Evolutionary conservation across 768 basidiomycete genomes (phyloP).

Genomic region (Phanerochaete carnosa): DNA sequence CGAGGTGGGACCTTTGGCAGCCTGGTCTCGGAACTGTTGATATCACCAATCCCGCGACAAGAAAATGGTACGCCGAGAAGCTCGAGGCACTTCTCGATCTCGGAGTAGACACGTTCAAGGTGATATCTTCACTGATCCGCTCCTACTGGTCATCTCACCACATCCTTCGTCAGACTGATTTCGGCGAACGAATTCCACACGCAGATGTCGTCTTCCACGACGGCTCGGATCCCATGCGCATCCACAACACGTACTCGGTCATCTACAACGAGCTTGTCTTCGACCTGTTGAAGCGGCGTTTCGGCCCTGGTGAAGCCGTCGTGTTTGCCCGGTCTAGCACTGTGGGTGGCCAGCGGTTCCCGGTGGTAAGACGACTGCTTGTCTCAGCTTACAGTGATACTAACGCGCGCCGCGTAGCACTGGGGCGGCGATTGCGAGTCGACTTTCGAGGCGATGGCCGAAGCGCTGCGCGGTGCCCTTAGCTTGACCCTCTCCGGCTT

Average conservation of each 20-base stretch:
- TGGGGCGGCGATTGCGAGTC: slow-evolving; percentile 80
- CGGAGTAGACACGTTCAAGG: slow-evolving; percentile 53
- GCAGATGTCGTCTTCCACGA: slow-evolving; percentile 58
- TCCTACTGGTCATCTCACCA: background rate
- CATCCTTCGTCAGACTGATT: slow-evolving; percentile 52
- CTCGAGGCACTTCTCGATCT: slow-evolving; percentile 41
- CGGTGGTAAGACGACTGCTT: slow-evolving; percentile 24
- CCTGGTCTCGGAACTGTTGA: slow-evolving; percentile 63
- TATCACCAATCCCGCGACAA: slow-evolving; percentile 53
- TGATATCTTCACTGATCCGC: slow-evolving; percentile 17
- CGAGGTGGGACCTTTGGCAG: slow-evolving; percentile 62
- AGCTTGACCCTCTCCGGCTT: slow-evolving; percentile 68
- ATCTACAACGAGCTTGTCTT: slow-evolving; percentile 73
- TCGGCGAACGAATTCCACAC: slow-evolving; percentile 76
- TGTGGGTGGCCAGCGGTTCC: slow-evolving; percentile 63
- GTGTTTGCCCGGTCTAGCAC: slow-evolving; percentile 67
- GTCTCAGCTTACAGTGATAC: background rate
- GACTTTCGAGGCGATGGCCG: slow-evolving; percentile 77
- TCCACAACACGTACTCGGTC: slow-evolving; percentile 72
- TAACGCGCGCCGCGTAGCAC: slow-evolving; percentile 34
- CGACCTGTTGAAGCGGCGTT: slow-evolving; percentile 49
- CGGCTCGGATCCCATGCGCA: slow-evolving; percentile 62
- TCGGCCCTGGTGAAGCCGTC: slow-evolving; percentile 64
- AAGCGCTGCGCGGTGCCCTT: slow-evolving; percentile 64
- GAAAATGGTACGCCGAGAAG: slow-evolving; percentile 44